Evolutionary conservation across 1,284 basidiomycete genomes (phyloP).

Genomic region (Ganoderma boninense): DNA sequence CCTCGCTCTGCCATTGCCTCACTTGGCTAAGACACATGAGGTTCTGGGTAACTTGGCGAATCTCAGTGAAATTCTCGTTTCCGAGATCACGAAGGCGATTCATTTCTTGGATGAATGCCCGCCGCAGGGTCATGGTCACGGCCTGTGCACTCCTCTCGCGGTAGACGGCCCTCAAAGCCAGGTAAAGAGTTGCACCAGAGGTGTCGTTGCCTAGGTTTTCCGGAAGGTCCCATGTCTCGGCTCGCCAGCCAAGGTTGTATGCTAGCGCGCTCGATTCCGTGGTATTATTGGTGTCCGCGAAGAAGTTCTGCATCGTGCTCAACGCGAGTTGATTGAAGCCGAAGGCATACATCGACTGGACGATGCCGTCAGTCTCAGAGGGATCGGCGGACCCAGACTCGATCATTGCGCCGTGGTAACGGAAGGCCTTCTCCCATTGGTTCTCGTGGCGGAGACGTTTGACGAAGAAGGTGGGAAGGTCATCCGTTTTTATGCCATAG

Average conservation of each 20-base stretch:
- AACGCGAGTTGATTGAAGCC: constrained; percentile 89
- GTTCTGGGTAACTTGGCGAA: constrained; percentile 70
- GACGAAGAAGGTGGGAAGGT: constrained; percentile 82
- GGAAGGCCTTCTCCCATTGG: constrained; percentile 91
- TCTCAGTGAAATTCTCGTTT: constrained; percentile 80
- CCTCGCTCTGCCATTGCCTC: constrained; percentile 57
- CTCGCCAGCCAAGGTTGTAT: constrained; percentile 89
- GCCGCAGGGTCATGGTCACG: constrained; percentile 58
- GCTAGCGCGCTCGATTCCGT: constrained; percentile 59
- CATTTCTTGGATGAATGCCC: constrained; percentile 68
- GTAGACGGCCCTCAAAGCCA: constrained; percentile 80
- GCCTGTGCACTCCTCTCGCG: constrained; percentile 67
- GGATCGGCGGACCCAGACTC: constrained; percentile 62
- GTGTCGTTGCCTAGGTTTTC: constrained; percentile 55
- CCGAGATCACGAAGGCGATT: constrained; percentile 70
- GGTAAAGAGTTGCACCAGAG: constrained; percentile 75
- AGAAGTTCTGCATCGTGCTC: constrained; percentile 58
- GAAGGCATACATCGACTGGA: constrained; percentile 84
- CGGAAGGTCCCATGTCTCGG: constrained; percentile 93
- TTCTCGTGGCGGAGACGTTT: constrained; percentile 92
- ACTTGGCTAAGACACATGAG: constrained; percentile 85
- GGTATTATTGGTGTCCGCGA: constrained; percentile 45
- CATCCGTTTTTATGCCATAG: constrained; percentile 87
- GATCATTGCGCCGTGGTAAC: constrained; percentile 86
- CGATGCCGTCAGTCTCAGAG: constrained; percentile 61